Evolutionary conservation across 2,329 filamentous ascomycete species (phyloP).

Genomic region (Drechslera avenae): DNA sequence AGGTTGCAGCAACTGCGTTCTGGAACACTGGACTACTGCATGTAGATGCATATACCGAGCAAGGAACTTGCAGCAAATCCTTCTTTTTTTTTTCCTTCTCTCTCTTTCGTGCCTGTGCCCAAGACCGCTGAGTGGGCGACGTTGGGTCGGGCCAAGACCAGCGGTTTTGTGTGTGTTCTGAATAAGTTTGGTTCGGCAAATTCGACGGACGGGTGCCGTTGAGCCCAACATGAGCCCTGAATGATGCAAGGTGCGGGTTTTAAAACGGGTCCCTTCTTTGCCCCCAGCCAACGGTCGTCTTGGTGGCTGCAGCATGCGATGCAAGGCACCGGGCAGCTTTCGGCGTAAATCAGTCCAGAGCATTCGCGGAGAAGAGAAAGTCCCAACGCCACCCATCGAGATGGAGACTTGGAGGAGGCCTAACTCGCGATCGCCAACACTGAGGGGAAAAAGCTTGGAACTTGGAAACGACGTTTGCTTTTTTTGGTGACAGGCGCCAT

Average conservation of each 20-base stretch:
- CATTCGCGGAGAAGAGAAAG: background rate
- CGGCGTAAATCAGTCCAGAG: background rate
- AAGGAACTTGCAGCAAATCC: background rate
- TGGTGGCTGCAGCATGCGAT: background rate
- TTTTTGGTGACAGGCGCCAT: background rate
- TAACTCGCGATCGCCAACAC: background rate
- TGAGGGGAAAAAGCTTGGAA: background rate
- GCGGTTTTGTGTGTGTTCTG: background rate
- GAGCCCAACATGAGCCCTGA: background rate
- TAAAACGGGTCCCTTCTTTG: conserved; percentile 1
- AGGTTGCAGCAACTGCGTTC: conserved; percentile 3
- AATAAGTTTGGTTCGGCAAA: conserved; percentile 1
- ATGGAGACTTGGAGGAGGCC: no score
- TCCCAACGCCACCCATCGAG: background rate
- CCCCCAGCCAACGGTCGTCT: conserved; percentile 1
- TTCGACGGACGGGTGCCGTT: background rate
- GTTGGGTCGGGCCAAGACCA: background rate
- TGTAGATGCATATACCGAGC: background rate
- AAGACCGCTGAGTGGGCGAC: background rate
- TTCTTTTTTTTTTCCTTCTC: background rate
- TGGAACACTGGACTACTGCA: conserved; percentile 14
- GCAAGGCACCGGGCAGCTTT: conserved; percentile 2
- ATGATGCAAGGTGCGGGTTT: background rate
- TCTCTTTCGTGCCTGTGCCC: no score
- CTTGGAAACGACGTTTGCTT: background rate